These are phyloP conservation scores for Aschersonia sp. DNA, from an alignment of 2,329 filamentous ascomycete genomes.

Conservation along the genomic window DNA sequence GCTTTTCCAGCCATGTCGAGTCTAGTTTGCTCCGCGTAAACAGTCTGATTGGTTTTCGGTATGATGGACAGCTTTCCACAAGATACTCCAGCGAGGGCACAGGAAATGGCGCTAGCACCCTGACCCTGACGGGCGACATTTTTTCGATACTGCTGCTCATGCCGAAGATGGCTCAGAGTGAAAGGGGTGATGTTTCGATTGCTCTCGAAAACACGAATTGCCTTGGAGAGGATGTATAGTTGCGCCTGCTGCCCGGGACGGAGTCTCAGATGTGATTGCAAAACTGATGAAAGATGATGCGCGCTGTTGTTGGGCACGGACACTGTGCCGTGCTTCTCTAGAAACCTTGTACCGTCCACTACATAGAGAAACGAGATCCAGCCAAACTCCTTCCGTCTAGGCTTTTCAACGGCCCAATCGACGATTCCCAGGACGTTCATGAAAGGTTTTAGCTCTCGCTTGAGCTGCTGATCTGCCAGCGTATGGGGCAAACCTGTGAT, in stretches of 20 bases:
- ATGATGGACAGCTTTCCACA: conserved; percentile 35
- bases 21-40: conserved; percentile 27
- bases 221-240: conserved; percentile 14
- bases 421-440: conserved; percentile 25
- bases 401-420: conserved; percentile 29
- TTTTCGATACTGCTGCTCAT: conserved; percentile 12
- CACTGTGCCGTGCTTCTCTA: conserved; percentile 19
- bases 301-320: background rate
- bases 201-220: conserved; percentile 18
- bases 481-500: background rate
- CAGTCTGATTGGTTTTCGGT: conserved; percentile 14
- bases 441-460: conserved; percentile 3
- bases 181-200: conserved; percentile 14
- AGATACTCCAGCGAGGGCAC: conserved; percentile 12
- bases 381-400: conserved; percentile 16
- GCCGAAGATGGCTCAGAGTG: conserved; percentile 12
- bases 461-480: background rate
- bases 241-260: conserved; percentile 11
- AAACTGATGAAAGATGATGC: background rate
- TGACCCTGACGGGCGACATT: conserved; percentile 4
- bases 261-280: background rate
- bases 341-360: conserved; percentile 26
- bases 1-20: conserved; percentile 13
- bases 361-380: conserved; percentile 27
- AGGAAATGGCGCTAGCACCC: conserved; percentile 8